Percentiles rank a stretch among this genome's conserved stretches.
These are phyloP conservation scores for Viola pubescens DNA, from an alignment of 441 rosid genomes.

Conservation along the genomic window DNA sequence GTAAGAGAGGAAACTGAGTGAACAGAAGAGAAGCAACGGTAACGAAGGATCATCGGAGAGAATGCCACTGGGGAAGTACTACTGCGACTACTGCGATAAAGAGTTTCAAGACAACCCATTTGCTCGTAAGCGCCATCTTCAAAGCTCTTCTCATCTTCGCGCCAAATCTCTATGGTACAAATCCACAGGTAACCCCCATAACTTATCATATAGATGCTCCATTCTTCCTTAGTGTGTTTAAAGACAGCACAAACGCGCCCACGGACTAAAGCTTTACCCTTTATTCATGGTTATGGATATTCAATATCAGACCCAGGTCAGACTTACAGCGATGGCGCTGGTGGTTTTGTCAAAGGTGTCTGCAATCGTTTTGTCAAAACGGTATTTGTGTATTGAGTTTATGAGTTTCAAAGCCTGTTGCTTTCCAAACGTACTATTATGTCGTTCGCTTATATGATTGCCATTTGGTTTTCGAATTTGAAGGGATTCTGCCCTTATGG, in stretches of 20 bases:
- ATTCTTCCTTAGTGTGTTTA: no score
- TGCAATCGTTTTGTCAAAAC: slow-evolving; percentile 63
- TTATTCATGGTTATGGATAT: no score
- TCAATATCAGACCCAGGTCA: no score
- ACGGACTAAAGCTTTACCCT: no score
- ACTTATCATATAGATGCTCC: no score
- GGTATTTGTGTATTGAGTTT: slow-evolving; percentile 20
- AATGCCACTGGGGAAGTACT: slow-evolving; percentile 58
- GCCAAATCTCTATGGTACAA: slow-evolving; percentile 75
- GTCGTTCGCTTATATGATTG: not conserved
- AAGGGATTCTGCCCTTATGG: slow-evolving; percentile 80
- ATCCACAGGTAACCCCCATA: slow-evolving; percentile 19
- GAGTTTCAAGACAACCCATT: slow-evolving; percentile 72
- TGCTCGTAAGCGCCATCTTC: slow-evolving; percentile 81
- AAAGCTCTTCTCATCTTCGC: slow-evolving; percentile 66
- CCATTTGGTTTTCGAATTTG: slow-evolving; percentile 4
- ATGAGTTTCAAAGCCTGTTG: no score
- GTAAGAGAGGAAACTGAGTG: no score
- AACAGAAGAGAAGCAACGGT: no score
- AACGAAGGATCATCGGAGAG: no score
- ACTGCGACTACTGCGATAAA: slow-evolving; percentile 76
- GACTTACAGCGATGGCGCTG: not conserved
- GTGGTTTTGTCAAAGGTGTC: slow-evolving; percentile 26
- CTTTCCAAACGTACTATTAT: not conserved
- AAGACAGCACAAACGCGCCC: no score